Evolutionary conservation across 2,329 filamentous ascomycete genomes (phyloP), one percentile per base, ranked within the genome.

Genomic region (Alternaria brassicicola): DNA sequence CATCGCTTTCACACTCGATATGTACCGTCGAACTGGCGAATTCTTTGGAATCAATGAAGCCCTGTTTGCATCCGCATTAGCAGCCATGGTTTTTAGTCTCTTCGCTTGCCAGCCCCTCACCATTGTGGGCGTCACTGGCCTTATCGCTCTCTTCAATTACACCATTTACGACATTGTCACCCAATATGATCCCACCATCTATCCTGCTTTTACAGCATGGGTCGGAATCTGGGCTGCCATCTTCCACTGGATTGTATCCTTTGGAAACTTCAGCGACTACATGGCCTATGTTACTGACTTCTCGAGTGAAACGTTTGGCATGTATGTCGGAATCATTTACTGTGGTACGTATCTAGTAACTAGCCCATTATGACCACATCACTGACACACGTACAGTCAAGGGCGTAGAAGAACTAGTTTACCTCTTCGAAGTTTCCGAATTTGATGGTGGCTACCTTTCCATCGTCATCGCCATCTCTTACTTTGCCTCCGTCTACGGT

Each of bases 241-340:
- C 17, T 84, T 84, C 41, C 85, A 87, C 65, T 86, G 83, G 83
- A 76, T 85, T 6, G 79, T 82, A 6, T 80, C 83, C 0, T 72
- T 84, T 23, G 80, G 79, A 52, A 86, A 86, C 57, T 72, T 78
- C 36, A 85, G 83, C 66, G 82, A 86, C 65, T 85, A 85, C 65
- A 85, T 86, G 83, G 80, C 83, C 6, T 85, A 85, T 62, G 82
- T 86, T 28, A 86, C 84, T 2, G 83, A 85, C 55, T 86, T 86
- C 59, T 84, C 82, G 0, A 82, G 80, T 52, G 80, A 85, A 57
- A 77, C 79, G 0, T 86, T 86, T 55, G 83, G 82, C 45, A 78
- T 83, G 65, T 85, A 86, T 66, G 83, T 85, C 6, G 83, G 82
- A 10, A 84, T 85, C 50, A 84, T 85, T 45, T 85, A 86, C 55